A percentile compares a stretch with the other conserved stretches of the same genome.
phyloP scores from a whole-genome alignment of 805 yeast species.

The Soucietia sequanensis region DNA sequence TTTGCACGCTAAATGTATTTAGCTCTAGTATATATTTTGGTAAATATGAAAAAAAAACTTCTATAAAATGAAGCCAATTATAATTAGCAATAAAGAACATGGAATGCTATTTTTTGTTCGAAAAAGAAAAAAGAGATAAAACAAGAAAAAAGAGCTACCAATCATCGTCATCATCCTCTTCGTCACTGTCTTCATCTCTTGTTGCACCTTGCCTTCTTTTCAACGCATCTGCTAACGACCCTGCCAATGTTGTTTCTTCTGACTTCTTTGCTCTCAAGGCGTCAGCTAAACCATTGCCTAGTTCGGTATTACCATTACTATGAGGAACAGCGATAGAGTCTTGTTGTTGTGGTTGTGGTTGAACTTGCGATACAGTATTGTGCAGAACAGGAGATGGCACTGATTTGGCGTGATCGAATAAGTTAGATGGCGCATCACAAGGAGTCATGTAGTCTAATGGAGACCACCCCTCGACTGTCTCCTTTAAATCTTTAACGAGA shows the following conservation, averaged over 20 bases:
- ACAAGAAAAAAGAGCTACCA: slow-evolving; percentile 13
- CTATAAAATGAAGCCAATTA: too few species aligned
- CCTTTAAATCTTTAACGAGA: slow-evolving; percentile 75
- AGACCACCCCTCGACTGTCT: slow-evolving; percentile 89
- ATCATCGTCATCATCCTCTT: slow-evolving; percentile 66
- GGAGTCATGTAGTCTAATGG: slow-evolving; percentile 87
- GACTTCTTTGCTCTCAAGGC: slow-evolving; percentile 64
- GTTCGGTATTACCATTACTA: slow-evolving; percentile 24
- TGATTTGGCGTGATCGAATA: slow-evolving; percentile 19
- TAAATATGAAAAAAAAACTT: too few species aligned
- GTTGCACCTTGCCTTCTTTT: slow-evolving; percentile 69
- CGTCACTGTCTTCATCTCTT: slow-evolving; percentile 67
- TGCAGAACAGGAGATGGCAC: slow-evolving; percentile 16
- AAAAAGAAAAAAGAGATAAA: too few species aligned
- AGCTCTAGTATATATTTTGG: too few species aligned
- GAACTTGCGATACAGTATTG: slow-evolving; percentile 16
- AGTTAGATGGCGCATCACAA: slow-evolving; percentile 46
- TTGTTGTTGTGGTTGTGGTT: slow-evolving; percentile 8
- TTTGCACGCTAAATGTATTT: too few species aligned
- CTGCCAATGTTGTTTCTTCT: slow-evolving; percentile 64
- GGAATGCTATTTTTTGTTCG: too few species aligned
- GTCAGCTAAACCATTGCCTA: slow-evolving; percentile 63
- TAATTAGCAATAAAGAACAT: too few species aligned
- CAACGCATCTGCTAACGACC: slow-evolving; percentile 87
- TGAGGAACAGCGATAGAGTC: too few species aligned